Evolutionary conservation across 2,329 filamentous ascomycete genomes (phyloP), one percentile per base, ranked within the genome.

Genomic region (Cyphellophora europaea): DNA sequence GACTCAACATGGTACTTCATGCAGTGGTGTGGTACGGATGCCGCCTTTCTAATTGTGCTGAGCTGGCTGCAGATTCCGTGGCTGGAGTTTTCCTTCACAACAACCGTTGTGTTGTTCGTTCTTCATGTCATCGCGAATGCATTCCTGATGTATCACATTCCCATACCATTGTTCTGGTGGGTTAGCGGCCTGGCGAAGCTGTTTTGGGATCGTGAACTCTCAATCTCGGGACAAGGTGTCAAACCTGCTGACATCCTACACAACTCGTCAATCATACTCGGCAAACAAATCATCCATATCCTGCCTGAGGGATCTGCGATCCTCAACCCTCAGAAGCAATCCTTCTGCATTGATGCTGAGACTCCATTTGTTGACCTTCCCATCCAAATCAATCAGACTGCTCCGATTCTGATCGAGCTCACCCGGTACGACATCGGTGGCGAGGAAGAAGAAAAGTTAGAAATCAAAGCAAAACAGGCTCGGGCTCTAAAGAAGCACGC

Each of bases 281-380:
- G 91, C 53, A 91, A 87, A 57, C 88, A 96, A 63, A 93, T 95
- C 49, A 89, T 98, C 59, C 91, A 98, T 55, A 94, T 98, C 53
- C 67, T 98, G 36, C 91, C 91, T 2, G 91, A 98, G 67, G 93
- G 93, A 66, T 91, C 88, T 32, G 91, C 88, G 11, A 71, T 87
- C 32, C 67, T 98, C 43, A 98, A 98, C 52, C 86, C 87, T 1
- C 74, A 87, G 30, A 72, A 75, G 38, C 64, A 71, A n/a, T 73
- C 87, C 1, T 91, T 91, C 58, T 98, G 91, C 58, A 63, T 98
- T 31, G 79, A 80, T 38, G 65, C 68, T 28, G 65, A 72, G 14
- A 75, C 71, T 39, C 68, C 71, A 18, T 65, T 71, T 6, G 72
- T 79, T 25, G 67, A 72, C 33, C 65, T 98, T 18, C 91, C 89